These are phyloP conservation scores for Guadua angustifolia DNA, from an alignment of 176 grass and related monocot species.

Conservation along the genomic window DNA sequence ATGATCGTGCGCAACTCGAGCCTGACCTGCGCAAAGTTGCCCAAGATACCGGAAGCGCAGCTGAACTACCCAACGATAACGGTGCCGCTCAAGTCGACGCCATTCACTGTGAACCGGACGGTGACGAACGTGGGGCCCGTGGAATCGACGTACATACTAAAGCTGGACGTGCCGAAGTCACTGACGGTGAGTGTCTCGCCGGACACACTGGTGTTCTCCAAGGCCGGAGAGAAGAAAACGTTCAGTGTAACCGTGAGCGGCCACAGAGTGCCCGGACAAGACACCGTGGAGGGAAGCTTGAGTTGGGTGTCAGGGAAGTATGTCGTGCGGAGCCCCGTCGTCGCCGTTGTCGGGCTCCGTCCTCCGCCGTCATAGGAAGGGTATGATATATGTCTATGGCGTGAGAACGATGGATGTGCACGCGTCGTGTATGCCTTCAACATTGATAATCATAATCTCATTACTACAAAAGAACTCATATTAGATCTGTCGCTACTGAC, in stretches of 20 bases:
- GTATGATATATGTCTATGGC: too few relatives aligned
- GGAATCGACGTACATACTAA: constrained; percentile 19
- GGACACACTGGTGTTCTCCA: constrained; percentile 31
- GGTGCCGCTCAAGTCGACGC: not conserved
- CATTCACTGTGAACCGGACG: constrained; percentile 37
- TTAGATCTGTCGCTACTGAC: too few relatives aligned
- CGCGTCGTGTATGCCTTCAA: too few relatives aligned
- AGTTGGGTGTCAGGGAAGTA: constrained; percentile 10
- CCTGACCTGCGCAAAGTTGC: constrained; percentile 32
- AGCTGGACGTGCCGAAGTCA: not conserved
- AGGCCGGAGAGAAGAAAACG: constrained; percentile 9
- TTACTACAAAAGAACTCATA: too few relatives aligned
- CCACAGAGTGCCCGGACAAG: not conserved
- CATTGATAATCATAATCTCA: too few relatives aligned
- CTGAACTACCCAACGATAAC: constrained; percentile 54
- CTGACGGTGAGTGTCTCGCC: constrained; percentile 23
- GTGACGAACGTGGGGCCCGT: constrained; percentile 41
- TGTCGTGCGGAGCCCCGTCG: constrained; percentile 36
- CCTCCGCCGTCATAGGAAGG: not conserved
- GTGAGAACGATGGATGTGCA: not conserved
- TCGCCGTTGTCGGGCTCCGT: not conserved
- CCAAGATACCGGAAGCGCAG: not conserved
- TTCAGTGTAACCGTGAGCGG: constrained; percentile 45
- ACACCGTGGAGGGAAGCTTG: constrained; percentile 2
- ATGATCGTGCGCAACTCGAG: not conserved